Conservation (phyloP, 495 filamentous ascomycete species). For the Filosporella fistucella region DNA sequence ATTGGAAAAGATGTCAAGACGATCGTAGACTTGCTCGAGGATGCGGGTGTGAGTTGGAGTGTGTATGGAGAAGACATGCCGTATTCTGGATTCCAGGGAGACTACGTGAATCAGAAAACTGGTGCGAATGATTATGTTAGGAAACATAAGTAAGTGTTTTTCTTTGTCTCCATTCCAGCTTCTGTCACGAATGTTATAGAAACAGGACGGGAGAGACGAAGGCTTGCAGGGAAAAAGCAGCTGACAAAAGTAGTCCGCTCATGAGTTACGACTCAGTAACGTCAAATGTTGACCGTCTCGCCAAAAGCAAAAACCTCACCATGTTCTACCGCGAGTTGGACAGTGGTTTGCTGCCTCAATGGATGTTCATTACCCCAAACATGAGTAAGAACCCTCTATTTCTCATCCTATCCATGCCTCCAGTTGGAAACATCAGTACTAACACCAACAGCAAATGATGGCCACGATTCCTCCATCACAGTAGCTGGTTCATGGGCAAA, state of each 20-base stretch:
- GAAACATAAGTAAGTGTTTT: slow-evolving; percentile 26
- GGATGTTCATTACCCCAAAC: slow-evolving; percentile 69
- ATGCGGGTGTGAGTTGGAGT: slow-evolving; percentile 61
- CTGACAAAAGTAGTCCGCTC: slow-evolving; percentile 54
- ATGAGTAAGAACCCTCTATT: slow-evolving; percentile 54
- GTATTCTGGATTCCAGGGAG: slow-evolving; percentile 37
- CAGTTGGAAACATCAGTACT: no score
- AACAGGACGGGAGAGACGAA: slow-evolving; percentile 37
- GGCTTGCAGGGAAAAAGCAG: slow-evolving; percentile 50
- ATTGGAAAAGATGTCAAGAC: slow-evolving; percentile 9
- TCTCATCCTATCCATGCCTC: slow-evolving; percentile 39
- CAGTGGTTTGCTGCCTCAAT: slow-evolving; percentile 57
- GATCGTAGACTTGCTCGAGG: slow-evolving; percentile 58
- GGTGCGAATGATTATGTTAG: slow-evolving; percentile 21
- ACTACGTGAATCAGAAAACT: slow-evolving; percentile 19
- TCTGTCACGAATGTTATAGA: slow-evolving; percentile 63
- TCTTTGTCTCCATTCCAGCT: no score
- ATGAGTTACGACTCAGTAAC: slow-evolving; percentile 57
- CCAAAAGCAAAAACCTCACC: slow-evolving; percentile 66
- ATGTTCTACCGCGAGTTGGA: slow-evolving; percentile 54
- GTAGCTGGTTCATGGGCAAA: slow-evolving; percentile 52
- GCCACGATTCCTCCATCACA: slow-evolving; percentile 65
- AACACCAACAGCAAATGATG: slow-evolving; percentile 36
- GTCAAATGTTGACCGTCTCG: slow-evolving; percentile 45
- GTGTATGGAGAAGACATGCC: slow-evolving; percentile 67